Percentiles rank a stretch among this genome's conserved stretches.
Evolutionary conservation across 768 basidiomycete species (phyloP).

Genomic region (Lactarius hengduanensis): DNA sequence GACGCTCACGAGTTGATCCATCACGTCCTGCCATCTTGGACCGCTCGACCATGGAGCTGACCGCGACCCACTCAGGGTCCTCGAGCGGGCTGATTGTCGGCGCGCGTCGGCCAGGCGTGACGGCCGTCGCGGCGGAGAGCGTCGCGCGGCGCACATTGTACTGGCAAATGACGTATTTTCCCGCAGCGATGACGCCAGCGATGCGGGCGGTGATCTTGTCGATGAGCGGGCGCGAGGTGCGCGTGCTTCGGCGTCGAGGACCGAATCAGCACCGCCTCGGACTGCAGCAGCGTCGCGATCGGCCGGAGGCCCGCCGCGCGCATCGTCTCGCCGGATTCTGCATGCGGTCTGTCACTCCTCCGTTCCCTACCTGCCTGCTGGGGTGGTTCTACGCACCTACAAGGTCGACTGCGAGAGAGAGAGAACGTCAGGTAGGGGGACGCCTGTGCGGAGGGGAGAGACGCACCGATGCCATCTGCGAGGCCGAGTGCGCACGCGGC

Average conservation of each 20-base stretch:
- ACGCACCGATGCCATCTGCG: slow-evolving; percentile 93
- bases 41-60: slow-evolving; percentile 91
- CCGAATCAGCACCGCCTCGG: slow-evolving; percentile 92
- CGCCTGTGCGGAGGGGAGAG: neutral
- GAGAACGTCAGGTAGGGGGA: neutral
- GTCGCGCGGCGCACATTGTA: slow-evolving; percentile 81
- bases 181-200: slow-evolving; percentile 86
- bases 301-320: slow-evolving; percentile 94
- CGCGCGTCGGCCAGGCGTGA: slow-evolving; percentile 89
- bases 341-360: too few species aligned
- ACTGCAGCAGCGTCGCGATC: slow-evolving; percentile 82
- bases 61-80: slow-evolving; percentile 82
- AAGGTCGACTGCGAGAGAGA: slow-evolving; percentile 71
- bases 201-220: slow-evolving; percentile 82
- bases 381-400: slow-evolving; percentile 61
- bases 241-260: slow-evolving; percentile 64
- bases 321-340: slow-evolving; percentile 96
- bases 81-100: slow-evolving; percentile 88
- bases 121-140: slow-evolving; percentile 56
- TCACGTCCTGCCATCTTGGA: slow-evolving; percentile 71
- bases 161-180: slow-evolving; percentile 84
- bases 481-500: slow-evolving; percentile 95
- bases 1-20: slow-evolving; percentile 80
- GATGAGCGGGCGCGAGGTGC: slow-evolving; percentile 63
- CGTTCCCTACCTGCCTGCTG: too few species aligned